Conservation (phyloP, 1,139 yeast species). For the Blastobotrys aristatus region DNA sequence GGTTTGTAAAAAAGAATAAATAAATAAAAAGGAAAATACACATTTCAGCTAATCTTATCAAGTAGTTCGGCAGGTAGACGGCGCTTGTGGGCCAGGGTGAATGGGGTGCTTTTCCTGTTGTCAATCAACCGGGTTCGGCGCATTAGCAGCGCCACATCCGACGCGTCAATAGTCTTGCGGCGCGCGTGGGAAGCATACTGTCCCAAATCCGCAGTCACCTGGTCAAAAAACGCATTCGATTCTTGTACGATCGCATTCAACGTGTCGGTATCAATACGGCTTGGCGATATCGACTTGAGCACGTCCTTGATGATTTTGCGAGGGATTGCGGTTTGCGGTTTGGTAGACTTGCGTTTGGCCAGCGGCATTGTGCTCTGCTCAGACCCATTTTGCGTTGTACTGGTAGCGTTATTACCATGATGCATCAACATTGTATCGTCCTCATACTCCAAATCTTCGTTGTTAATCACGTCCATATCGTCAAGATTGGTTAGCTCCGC, state of each 20-base stretch:
- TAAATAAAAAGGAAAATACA: neutral
- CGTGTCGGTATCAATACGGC: slow-evolving; percentile 23
- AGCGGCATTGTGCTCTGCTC: slow-evolving; percentile 10
- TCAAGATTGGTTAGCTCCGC: neutral
- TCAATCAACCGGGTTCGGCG: slow-evolving; percentile 25
- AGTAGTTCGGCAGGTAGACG: slow-evolving; percentile 30
- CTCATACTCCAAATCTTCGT: slow-evolving; percentile 5
- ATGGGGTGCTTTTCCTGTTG: slow-evolving; percentile 17
- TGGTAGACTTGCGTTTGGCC: neutral
- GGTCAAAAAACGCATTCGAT: slow-evolving; percentile 29
- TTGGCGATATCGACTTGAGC: slow-evolving; percentile 20
- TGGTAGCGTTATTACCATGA: neutral
- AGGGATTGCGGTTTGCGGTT: slow-evolving; percentile 24
- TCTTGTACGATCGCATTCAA: slow-evolving; percentile 27
- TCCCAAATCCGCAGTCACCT: slow-evolving; percentile 26
- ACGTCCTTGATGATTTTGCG: slow-evolving; percentile 23
- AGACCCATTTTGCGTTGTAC: slow-evolving; percentile 2
- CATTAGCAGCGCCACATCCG: slow-evolving; percentile 30
- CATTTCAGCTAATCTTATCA: slow-evolving; percentile 12
- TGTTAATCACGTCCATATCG: slow-evolving; percentile 5
- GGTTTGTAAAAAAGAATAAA: slow-evolving; percentile 22
- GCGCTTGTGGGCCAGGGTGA: slow-evolving; percentile 26
- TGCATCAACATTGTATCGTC: neutral
- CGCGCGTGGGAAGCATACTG: slow-evolving; percentile 31
- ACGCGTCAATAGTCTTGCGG: slow-evolving; percentile 28